phyloP scores from a whole-genome alignment of 2,329 filamentous ascomycete genomes.

The Botrytis aclada region DNA sequence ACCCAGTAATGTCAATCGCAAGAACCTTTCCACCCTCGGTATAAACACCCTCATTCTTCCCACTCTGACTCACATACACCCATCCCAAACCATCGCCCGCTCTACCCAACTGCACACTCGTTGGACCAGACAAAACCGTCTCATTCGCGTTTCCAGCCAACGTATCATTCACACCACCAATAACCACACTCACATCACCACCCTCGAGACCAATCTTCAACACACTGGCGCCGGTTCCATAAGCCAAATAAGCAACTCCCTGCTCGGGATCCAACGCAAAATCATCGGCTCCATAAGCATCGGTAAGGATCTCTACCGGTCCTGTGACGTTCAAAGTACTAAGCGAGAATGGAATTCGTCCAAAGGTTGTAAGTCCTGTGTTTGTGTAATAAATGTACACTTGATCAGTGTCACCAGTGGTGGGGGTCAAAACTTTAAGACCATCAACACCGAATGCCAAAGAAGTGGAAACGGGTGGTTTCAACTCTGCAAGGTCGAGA shows the following conservation, averaged over 20 bases:
- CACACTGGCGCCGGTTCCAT: slow-evolving; percentile 15
- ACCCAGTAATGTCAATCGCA: slow-evolving; percentile 26
- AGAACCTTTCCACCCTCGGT: slow-evolving; percentile 35
- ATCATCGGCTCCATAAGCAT: slow-evolving; percentile 22
- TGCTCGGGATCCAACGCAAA: slow-evolving; percentile 20
- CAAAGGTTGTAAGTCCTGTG: slow-evolving; percentile 5
- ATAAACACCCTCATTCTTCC: slow-evolving; percentile 29
- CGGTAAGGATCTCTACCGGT: slow-evolving; percentile 20
- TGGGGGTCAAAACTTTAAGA: slow-evolving; percentile 16
- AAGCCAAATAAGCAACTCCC: slow-evolving; percentile 22
- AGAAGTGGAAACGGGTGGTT: not conserved
- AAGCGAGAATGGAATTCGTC: slow-evolving; percentile 26
- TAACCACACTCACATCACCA: not conserved
- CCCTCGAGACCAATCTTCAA: slow-evolving; percentile 18
- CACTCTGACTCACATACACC: slow-evolving; percentile 22
- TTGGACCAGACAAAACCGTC: slow-evolving; percentile 20
- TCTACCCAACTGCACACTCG: slow-evolving; percentile 23
- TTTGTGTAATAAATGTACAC: slow-evolving; percentile 26
- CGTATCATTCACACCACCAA: slow-evolving; percentile 4
- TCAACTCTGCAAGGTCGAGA: slow-evolving; percentile 30
- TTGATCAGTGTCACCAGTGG: slow-evolving; percentile 1
- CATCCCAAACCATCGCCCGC: not conserved
- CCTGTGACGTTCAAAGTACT: slow-evolving; percentile 17
- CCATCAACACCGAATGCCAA: slow-evolving; percentile 24
- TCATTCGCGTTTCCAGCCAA: slow-evolving; percentile 17